Evolutionary conservation across 495 filamentous ascomycete species (phyloP), one percentile per base, ranked within the genome.

Genomic region (Talaromyces liani): DNA sequence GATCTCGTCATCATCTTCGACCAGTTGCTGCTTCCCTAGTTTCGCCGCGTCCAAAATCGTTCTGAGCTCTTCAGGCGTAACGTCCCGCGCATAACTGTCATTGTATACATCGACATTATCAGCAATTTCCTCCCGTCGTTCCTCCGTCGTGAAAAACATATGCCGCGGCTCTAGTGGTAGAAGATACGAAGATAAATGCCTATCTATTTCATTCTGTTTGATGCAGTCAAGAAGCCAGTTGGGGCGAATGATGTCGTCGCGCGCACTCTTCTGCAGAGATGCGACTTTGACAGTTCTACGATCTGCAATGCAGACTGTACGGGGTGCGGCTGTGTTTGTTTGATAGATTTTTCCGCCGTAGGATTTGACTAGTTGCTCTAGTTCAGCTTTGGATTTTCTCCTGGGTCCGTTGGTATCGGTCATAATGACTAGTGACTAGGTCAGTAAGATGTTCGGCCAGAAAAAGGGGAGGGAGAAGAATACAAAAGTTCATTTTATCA

Each of bases 301-400:
- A 59, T 98, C 95, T 3, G 88, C 92, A 53, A 99, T 76, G 64
- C 89, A 83, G 34, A 94, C 76, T 34, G 86, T 90, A 47, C 79
- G 74, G 4, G 82, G 72, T 16, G 75, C 80, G 10, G 86, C 82
- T 54, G 74, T 86, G 27, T 90, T 82, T 7, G 84, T 86, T 70
- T 97, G 92, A 51, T 86, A 88, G 51, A 96, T 83, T 41, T 78
- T 85, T n/a, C 92, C 94, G 24, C 94, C 95, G 62, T 98, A 85
- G 22, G 85, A 80, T 72, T 97, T 98, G 67, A 97, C 84, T 1
- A 98, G 77, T 49, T 87, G 81, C 71, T 98, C 93, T n/a, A 98
- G 74, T 58, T 93, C 87, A 0, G 82, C 78, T 70, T 97, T 98
- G 31, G 82, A 79, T 68, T 84, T 89, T 75, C 91, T 93, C 16